Conservation (phyloP, 2,329 filamentous ascomycete genomes). For the Stemphylium lycopersici region DNA sequence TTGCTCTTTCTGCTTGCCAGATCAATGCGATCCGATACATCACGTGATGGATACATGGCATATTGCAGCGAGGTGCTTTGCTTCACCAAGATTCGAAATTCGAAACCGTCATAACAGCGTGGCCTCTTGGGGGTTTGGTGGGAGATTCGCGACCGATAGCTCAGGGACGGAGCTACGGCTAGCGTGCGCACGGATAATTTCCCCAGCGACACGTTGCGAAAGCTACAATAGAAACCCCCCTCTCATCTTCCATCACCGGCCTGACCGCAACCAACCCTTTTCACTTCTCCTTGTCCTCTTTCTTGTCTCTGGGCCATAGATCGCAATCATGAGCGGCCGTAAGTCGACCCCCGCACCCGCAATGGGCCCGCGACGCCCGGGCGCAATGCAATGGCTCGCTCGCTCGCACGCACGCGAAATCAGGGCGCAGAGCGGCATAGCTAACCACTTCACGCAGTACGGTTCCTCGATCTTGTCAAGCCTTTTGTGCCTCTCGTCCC, state of each 20-base stretch:
- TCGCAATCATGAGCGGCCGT: slow-evolving; percentile 65
- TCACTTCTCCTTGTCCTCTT: slow-evolving; percentile 42
- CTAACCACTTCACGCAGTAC: slow-evolving; percentile 66
- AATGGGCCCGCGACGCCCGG: slow-evolving; percentile 21
- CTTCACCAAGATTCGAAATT: background rate
- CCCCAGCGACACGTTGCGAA: slow-evolving; percentile 42
- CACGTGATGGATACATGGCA: background rate
- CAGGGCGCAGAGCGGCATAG: slow-evolving; percentile 10
- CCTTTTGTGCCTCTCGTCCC: slow-evolving; percentile 99
- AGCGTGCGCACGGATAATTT: slow-evolving; percentile 28
- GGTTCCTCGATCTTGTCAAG: slow-evolving; percentile 99
- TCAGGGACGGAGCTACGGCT: slow-evolving; percentile 37
- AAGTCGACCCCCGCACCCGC: slow-evolving; percentile 49
- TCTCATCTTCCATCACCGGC: slow-evolving; percentile 37
- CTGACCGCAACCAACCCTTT: slow-evolving; percentile 33
- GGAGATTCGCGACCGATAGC: slow-evolving; percentile 22
- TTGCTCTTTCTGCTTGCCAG: no score
- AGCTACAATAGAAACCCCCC: slow-evolving; percentile 37
- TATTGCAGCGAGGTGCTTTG: background rate
- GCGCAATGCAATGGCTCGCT: slow-evolving; percentile 14
- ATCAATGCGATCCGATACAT: no score
- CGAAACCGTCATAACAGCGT: slow-evolving; percentile 27
- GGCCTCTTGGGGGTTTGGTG: slow-evolving; percentile 25
- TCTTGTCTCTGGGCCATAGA: slow-evolving; percentile 39
- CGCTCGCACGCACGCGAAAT: background rate